These are phyloP conservation scores for Cantharellus anzutake DNA, from an alignment of 768 basidiomycete genomes.

Conservation along the genomic window DNA sequence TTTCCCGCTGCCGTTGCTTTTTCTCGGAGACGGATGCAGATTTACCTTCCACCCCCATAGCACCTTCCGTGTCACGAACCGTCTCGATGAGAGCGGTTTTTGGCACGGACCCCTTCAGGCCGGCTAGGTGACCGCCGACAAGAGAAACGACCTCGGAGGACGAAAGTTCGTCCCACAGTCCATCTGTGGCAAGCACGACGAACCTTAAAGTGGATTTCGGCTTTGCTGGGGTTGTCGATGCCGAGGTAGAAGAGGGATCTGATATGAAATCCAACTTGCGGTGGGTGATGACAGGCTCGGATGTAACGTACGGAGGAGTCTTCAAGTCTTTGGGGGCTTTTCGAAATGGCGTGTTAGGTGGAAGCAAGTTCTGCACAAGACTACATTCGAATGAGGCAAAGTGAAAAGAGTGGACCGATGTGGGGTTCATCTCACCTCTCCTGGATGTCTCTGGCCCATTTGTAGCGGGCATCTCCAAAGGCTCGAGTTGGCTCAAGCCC, in stretches of 20 bases:
- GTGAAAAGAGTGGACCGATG: neutral
- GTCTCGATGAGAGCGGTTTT: constrained; percentile 36
- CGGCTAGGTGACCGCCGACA: constrained; percentile 63
- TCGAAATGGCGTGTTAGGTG: constrained; percentile 31
- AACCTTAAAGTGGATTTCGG: constrained; percentile 33
- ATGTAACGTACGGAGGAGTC: constrained; percentile 86
- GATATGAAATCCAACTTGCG: constrained; percentile 39
- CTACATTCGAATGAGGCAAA: neutral
- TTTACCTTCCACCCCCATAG: constrained; percentile 30
- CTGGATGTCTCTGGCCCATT: constrained; percentile 61
- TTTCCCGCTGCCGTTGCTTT: constrained; percentile 12
- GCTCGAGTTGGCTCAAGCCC: constrained; percentile 74
- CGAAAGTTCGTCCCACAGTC: constrained; percentile 42
- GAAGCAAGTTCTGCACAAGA: neutral
- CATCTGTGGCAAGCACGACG: constrained; percentile 77
- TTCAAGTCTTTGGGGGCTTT: constrained; percentile 42
- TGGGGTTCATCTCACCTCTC: constrained; percentile 32
- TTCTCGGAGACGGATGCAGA: constrained; percentile 2
- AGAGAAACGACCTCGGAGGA: constrained; percentile 77
- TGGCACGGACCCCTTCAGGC: constrained; percentile 43
- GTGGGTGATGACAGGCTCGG: constrained; percentile 66
- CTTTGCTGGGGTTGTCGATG: constrained; percentile 10
- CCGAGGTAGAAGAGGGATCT: constrained; percentile 7
- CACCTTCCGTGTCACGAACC: constrained; percentile 28
- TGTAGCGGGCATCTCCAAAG: constrained; percentile 81